These are phyloP conservation scores for Austropuccinia psidii DNA, from an alignment of 1,284 basidiomycete genomes.

Conservation along the genomic window DNA sequence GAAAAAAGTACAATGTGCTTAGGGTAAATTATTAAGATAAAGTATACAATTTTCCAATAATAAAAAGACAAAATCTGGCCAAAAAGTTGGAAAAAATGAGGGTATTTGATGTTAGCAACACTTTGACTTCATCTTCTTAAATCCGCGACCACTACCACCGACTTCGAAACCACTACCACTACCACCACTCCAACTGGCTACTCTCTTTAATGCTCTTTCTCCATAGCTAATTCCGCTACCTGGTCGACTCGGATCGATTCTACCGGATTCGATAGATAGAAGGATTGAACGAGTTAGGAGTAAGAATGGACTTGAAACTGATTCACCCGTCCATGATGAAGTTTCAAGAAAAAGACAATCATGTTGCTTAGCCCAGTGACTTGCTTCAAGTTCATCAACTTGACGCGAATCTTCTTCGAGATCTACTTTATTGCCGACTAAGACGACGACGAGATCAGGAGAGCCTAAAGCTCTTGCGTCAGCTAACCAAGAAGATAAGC, in stretches of 20 bases:
- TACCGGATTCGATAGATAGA: conserved; percentile 83
- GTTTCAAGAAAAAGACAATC: conserved; percentile 90
- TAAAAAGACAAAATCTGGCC: neutral
- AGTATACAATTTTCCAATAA: too few relatives aligned
- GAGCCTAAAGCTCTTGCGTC: conserved; percentile 81
- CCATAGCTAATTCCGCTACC: conserved; percentile 94
- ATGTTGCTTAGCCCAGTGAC: conserved; percentile 87
- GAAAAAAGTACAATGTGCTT: too few relatives aligned
- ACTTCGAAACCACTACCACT: conserved; percentile 1
- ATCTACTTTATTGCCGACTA: conserved; percentile 94
- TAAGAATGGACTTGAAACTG: conserved; percentile 77
- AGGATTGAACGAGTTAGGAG: conserved; percentile 82
- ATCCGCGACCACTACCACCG: neutral
- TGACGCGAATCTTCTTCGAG: conserved; percentile 77
- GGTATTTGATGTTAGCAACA: neutral
- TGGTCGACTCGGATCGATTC: conserved; percentile 81
- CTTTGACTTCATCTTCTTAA: neutral
- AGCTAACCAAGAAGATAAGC: conserved; percentile 76
- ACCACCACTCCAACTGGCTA: conserved; percentile 54
- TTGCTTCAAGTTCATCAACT: conserved; percentile 88
- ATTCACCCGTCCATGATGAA: conserved; percentile 84
- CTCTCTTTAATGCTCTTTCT: conserved; percentile 76
- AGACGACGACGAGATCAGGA: conserved; percentile 75
- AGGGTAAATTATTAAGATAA: too few relatives aligned
- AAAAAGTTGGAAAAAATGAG: neutral